Evolutionary conservation across 225 moss, liverwort and hornwort species (phyloP), one percentile per base, ranked within the genome.

Genomic region (Neckera pumila): DNA sequence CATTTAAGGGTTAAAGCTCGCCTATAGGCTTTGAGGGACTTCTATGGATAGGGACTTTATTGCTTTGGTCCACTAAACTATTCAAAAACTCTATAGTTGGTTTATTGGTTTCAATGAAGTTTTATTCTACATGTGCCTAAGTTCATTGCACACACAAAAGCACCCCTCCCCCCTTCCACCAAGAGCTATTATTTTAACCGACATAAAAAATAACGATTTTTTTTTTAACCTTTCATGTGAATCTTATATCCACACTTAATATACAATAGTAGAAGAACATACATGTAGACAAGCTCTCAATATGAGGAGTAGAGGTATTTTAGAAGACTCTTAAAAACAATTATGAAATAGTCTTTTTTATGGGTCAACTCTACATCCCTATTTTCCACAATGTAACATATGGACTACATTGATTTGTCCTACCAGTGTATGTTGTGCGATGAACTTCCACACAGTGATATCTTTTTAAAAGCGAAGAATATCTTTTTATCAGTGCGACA

Each of bases 381-480:
- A 31, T 43, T 47, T 33, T 49, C 20, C 7, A 49, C 20, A 75
- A 21, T 20, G 12, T 75, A 33, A 18, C 11, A 47, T 11, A 47
- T 31, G 2, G 7, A 7, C 11, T 47, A 11, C 5, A 49, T 1
- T 49, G 1, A 33, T 49, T 75, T 75, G 12, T 75, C 12, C 12
- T 19, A 20, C 5, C 4, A 49, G 11, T 11, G 1, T 0, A 0
- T 49, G 7, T 49, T 49, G 20, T 1, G 1, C 20, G 33, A 43
- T 0, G 1, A 43, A 72, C 17, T 43, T 72, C 7, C 5, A 71
- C 5, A 26, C 16, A 5, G 2, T 43, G 17, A 2, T 17, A 28
- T 10, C 3, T 28, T 43, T 72, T 28, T 17, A 42, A 10, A 16
- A 28, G 2, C 0, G 2, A 28, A 17, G 15, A 28, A 72, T 16